These are phyloP conservation scores for Spergularia azorica DNA, from an alignment of 179 eudicot genomes.

Conservation along the genomic window DNA sequence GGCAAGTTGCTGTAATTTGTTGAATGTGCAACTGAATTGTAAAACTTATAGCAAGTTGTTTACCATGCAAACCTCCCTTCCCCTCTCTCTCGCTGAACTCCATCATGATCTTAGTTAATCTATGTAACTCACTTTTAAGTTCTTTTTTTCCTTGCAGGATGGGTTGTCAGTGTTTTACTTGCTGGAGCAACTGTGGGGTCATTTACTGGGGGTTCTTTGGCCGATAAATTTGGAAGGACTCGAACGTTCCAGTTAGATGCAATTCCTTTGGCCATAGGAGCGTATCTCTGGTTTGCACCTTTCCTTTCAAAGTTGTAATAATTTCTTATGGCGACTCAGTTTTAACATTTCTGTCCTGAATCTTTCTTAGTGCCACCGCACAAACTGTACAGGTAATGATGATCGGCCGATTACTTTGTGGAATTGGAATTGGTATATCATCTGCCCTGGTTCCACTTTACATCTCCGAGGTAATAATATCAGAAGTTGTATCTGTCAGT, in stretches of 20 bases:
- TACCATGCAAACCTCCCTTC: slow-evolving; percentile 4
- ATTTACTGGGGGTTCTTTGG: slow-evolving; percentile 93
- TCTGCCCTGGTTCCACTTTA: slow-evolving; percentile 95
- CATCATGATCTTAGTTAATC: neutral
- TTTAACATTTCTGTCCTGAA: slow-evolving; percentile 25
- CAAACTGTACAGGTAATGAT: slow-evolving; percentile 75
- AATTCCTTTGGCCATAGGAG: slow-evolving; percentile 89
- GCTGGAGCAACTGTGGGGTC: slow-evolving; percentile 98
- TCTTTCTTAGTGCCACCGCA: slow-evolving; percentile 68
- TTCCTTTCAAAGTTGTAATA: slow-evolving; percentile 13
- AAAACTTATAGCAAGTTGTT: neutral
- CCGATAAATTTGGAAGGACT: slow-evolving; percentile 91
- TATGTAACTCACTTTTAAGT: neutral
- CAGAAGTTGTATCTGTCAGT: neutral
- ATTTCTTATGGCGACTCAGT: slow-evolving; percentile 3
- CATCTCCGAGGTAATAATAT: slow-evolving; percentile 75
- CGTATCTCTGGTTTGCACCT: slow-evolving; percentile 75
- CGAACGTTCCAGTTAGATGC: slow-evolving; percentile 84
- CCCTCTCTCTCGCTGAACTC: neutral
- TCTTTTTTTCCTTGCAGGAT: slow-evolving; percentile 47
- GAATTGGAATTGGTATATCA: slow-evolving; percentile 94
- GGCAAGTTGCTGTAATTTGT: slow-evolving; percentile 51
- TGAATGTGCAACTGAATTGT: slow-evolving; percentile 14
- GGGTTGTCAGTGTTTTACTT: slow-evolving; percentile 93
- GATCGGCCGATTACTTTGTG: slow-evolving; percentile 88